Base-by-base conservation (phyloP, 106 monocot species). In the Hemerocallis citrina region DNA sequence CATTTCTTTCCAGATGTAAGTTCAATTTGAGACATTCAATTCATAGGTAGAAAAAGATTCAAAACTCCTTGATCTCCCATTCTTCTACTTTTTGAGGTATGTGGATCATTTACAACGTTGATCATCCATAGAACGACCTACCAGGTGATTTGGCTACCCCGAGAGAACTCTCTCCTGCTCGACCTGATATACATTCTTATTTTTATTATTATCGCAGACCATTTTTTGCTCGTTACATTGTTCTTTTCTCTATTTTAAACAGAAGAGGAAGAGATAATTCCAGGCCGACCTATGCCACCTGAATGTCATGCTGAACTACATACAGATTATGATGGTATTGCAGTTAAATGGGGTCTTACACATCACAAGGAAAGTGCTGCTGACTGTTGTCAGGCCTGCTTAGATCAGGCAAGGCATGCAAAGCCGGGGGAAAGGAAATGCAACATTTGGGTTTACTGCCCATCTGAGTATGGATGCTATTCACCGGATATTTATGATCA, bases 401-500 rank as follows among this genome's bases (percentile, higher is more conserved):
- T 86, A 42, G 86, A 86, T 59, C 86, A 86, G 45, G 81, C 86
- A 37, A 78, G 69, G 64, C 43, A 38, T 54, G 82, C 86, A 35
- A 81, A 72, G 49, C 69, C 75, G 25, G 78, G 81, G 11, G 75
- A 82, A 61, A 55, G 66, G 62, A 81, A 69, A 30, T 86, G 86
- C 63, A 86, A 86, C 58, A 82, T 86, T 51, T 86, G 86, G 86
- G 86, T 86, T 22, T 86, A 86, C 55, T 86, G 86, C 68, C 86
- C 86, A 40, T 78, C 75, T 23, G 81, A 82, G 20, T 72, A 46
- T 70, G 86, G 86, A 10, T 86, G 86, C 52, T 75, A 65, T 67
- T 82, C 81, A 57, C 86, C 86, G 22, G 86, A 86, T 69, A 82
- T 75, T 34, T 86, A 86, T 59, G 75, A 86, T 46, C 86, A 86